Conservation (phyloP, 2,329 filamentous ascomycete genomes). For the Stenocarpella maydis region DNA sequence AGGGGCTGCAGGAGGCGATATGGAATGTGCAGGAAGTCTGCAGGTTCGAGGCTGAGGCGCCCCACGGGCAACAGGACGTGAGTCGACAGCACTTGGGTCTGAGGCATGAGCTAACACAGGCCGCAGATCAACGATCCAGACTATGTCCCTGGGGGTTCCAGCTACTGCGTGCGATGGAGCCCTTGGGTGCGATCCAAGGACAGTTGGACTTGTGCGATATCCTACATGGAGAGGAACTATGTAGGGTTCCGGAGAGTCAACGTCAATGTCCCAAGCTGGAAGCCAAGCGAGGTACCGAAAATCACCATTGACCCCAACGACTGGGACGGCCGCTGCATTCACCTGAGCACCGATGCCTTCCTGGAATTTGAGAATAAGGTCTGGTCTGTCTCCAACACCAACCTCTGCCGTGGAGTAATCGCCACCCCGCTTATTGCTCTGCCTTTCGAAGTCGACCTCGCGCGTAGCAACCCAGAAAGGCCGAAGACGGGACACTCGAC, state of each 20-base stretch:
- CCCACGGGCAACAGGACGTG: slow-evolving; percentile 50
- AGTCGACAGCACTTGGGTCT: slow-evolving; percentile 33
- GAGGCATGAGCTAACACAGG: neutral
- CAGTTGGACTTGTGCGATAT: slow-evolving; percentile 53
- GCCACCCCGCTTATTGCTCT: slow-evolving; percentile 59
- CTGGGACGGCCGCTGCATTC: slow-evolving; percentile 56
- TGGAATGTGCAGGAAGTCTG: slow-evolving; percentile 62
- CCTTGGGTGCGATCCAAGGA: slow-evolving; percentile 55
- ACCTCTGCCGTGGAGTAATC: slow-evolving; percentile 61
- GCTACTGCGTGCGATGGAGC: slow-evolving; percentile 62
- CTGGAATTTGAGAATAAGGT: slow-evolving; percentile 64
- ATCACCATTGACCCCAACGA: slow-evolving; percentile 53
- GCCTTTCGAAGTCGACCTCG: slow-evolving; percentile 59
- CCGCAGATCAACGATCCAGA: slow-evolving; percentile 51
- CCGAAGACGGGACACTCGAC: slow-evolving; percentile 48
- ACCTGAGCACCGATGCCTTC: slow-evolving; percentile 61
- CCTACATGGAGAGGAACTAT: slow-evolving; percentile 60
- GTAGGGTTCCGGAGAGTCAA: slow-evolving; percentile 63
- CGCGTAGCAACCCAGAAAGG: slow-evolving; percentile 31
- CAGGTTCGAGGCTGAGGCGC: slow-evolving; percentile 57
- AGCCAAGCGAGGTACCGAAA: slow-evolving; percentile 44
- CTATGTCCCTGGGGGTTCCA: slow-evolving; percentile 56
- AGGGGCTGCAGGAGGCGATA: slow-evolving; percentile 38
- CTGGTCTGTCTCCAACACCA: slow-evolving; percentile 49
- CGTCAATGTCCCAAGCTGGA: slow-evolving; percentile 47